Evolutionary conservation across 2,329 filamentous ascomycete species (phyloP).

Genomic region (Aspergillus texensis): DNA sequence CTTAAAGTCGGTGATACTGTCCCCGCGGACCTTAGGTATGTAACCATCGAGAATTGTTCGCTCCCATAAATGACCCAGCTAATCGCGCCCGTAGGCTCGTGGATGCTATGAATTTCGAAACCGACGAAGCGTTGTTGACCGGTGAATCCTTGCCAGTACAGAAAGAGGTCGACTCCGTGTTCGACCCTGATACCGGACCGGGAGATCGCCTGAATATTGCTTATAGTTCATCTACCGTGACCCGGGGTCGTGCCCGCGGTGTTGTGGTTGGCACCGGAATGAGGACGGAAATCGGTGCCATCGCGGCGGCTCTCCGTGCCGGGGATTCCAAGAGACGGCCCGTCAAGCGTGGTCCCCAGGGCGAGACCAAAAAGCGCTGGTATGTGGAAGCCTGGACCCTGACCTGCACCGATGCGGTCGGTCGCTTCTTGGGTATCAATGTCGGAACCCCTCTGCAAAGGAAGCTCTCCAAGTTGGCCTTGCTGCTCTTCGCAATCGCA

Average conservation of each 20-base stretch:
- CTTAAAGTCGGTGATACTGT: slow-evolving; percentile 63
- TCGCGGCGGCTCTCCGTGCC: slow-evolving; percentile 65
- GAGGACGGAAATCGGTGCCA: slow-evolving; percentile 66
- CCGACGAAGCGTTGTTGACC: slow-evolving; percentile 68
- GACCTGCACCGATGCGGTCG: slow-evolving; percentile 61
- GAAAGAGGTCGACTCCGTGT: slow-evolving; percentile 51
- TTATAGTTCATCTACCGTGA: slow-evolving; percentile 65
- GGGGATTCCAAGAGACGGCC: slow-evolving; percentile 56
- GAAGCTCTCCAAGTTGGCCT: slow-evolving; percentile 68
- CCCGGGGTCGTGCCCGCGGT: slow-evolving; percentile 61
- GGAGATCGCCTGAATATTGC: slow-evolving; percentile 65
- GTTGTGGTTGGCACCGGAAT: slow-evolving; percentile 65
- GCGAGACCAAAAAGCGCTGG: slow-evolving; percentile 56
- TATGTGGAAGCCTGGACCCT: slow-evolving; percentile 55
- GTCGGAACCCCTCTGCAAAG: slow-evolving; percentile 71
- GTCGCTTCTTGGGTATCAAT: slow-evolving; percentile 67
- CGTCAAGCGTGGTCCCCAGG: slow-evolving; percentile 54
- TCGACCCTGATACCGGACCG: slow-evolving; percentile 56
- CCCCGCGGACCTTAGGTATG: slow-evolving; percentile 62
- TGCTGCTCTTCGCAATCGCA: slow-evolving; percentile 67
- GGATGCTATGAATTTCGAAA: slow-evolving; percentile 71
- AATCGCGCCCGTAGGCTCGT: slow-evolving; percentile 40
- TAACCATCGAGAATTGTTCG: background rate
- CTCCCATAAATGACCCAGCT: background rate
- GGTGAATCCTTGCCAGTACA: slow-evolving; percentile 64